Conservation (phyloP, 2,329 filamentous ascomycete species). For the Xylariaceae sp. region DNA sequence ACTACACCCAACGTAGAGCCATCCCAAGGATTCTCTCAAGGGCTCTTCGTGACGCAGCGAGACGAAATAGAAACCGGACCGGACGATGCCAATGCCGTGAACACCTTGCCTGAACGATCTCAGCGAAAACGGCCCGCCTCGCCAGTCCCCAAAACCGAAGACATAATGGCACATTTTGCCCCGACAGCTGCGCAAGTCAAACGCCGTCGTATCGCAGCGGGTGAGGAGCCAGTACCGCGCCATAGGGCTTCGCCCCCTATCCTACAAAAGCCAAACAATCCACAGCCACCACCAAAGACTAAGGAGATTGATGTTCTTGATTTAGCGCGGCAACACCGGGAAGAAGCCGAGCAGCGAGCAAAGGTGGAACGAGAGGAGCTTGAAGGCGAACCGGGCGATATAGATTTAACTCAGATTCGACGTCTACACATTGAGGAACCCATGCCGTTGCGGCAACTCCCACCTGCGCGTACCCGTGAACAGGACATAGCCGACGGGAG, state of each 20-base stretch:
- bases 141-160: constrained; percentile 39
- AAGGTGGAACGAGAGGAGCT: constrained; percentile 49
- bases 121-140: constrained; percentile 44
- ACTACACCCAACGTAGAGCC: constrained; percentile 30
- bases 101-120: constrained; percentile 21
- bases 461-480: constrained; percentile 39
- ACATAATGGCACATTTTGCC: constrained; percentile 66
- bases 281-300: constrained; percentile 38
- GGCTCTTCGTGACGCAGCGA: constrained; percentile 56
- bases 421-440: constrained; percentile 71
- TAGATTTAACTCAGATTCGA: constrained; percentile 68
- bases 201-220: constrained; percentile 61
- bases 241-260: constrained; percentile 27
- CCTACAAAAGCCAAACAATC: constrained; percentile 28
- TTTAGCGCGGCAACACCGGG: constrained; percentile 53
- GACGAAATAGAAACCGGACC: constrained; percentile 30
- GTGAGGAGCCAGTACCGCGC: constrained; percentile 41
- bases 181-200: constrained; percentile 75
- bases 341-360: constrained; percentile 61
- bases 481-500: constrained; percentile 49
- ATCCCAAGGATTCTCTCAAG: constrained; percentile 29
- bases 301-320: constrained; percentile 65
- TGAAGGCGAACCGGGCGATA: constrained; percentile 51
- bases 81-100: constrained; percentile 15
- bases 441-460: constrained; percentile 55